These are phyloP conservation scores for Epichloe glyceriae DNA, from an alignment of 2,329 filamentous ascomycete genomes.

Conservation along the genomic window DNA sequence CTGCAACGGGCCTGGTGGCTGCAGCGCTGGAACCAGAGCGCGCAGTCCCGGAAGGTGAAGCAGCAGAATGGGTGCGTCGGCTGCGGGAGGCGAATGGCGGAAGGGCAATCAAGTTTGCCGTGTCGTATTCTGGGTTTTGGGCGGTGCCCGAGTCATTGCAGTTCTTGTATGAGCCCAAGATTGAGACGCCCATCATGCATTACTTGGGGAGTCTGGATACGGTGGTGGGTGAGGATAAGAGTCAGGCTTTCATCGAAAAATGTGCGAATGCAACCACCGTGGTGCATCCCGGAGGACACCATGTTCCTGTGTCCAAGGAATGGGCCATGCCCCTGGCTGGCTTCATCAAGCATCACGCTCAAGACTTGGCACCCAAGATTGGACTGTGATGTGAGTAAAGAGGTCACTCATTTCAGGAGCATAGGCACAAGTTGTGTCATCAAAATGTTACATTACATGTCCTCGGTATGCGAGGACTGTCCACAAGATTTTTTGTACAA, in stretches of 20 bases:
- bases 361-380: constrained; percentile 15
- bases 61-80: constrained; percentile 28
- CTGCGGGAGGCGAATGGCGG: constrained; percentile 37
- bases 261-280: constrained; percentile 42
- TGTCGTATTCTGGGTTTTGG: constrained; percentile 67
- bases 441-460: constrained; percentile 14
- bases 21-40: constrained; percentile 48
- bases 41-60: constrained; percentile 14
- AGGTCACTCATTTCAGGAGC: background rate
- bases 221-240: constrained; percentile 70
- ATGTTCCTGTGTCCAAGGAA: constrained; percentile 71
- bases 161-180: constrained; percentile 57
- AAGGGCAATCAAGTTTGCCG: constrained; percentile 50
- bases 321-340: constrained; percentile 64
- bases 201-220: constrained; percentile 75
- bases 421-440: background rate
- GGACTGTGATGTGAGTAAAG: constrained; percentile 10
- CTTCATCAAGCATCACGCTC: constrained; percentile 44
- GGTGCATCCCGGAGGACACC: constrained; percentile 80
- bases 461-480: constrained; percentile 18
- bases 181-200: constrained; percentile 68
- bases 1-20: constrained; percentile 58
- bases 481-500: constrained; percentile 19
- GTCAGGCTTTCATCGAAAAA: constrained; percentile 50
- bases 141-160: constrained; percentile 47